Evolutionary conservation across 495 filamentous ascomycete species (phyloP), one percentile per base, ranked within the genome.

Genomic region (Penicillium ochrochloron): DNA sequence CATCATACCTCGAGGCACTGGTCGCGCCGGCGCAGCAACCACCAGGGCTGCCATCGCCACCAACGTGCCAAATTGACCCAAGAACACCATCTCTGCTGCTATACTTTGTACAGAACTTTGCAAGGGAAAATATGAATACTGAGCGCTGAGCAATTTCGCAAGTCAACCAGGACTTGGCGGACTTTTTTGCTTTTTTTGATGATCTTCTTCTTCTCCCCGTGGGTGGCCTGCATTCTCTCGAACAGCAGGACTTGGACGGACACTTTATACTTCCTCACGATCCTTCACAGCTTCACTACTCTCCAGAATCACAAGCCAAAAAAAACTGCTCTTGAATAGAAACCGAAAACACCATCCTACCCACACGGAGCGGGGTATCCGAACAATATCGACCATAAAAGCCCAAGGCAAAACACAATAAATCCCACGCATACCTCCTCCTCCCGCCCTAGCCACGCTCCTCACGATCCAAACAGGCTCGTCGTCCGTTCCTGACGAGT

Each of bases 1-100:
- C 5, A 15, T 21, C 65, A 55, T 70, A 77, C 76, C 75, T 65
- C 75, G 69, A 66, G 67, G 63, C 33, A 66, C 46, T 15, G 66
- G 55, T 29, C 59, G 60, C 25, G 67, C 60, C 12, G 75, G 76
- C 50, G 68, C 72, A 60, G 75, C 73, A 48, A 50, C 66, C 31
- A 59, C 65, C 57, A 74, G 23, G 8, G 44, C 63, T n/a, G 66
- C 71, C 46, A 71, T 33, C 21, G 64, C 70, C 54, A 72, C 54
- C 12, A 68, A 34, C 25, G 55, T 57, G 14, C 58, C 54, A 57
- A 69, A 19, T n/a, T 37, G 64, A 41, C 57, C 46, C 33, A 66
- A 41, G 48, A 60, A 27, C 62, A 51, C 48, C 64, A 59, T 67
- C 10, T 39, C 37, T 39, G 17, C 8, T 39, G 59, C 0, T 21